These are phyloP conservation scores for Eremothecium cymbalariae DNA, from an alignment of 1,139 yeast genomes.

Conservation along the genomic window DNA sequence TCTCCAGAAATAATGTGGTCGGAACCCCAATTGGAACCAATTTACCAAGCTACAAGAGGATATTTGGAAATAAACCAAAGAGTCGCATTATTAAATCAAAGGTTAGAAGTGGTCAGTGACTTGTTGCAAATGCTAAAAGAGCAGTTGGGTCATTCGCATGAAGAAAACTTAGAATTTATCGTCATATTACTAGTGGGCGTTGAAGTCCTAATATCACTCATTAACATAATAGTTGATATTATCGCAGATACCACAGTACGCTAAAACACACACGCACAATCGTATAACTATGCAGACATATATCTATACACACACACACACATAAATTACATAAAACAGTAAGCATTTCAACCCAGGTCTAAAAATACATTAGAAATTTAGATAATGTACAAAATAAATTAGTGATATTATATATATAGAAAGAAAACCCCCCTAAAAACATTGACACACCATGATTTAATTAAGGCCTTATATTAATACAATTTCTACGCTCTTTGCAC, in stretches of 20 bases:
- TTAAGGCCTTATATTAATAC: no score
- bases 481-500: no score
- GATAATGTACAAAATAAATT: no score
- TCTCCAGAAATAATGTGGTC: slow-evolving; percentile 99
- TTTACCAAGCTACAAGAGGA: slow-evolving; percentile 92
- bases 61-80: slow-evolving; percentile 90
- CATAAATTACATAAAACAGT: no score
- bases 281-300: no score
- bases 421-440: no score
- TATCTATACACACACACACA: no score
- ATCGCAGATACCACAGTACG: slow-evolving; percentile 31
- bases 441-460: no score
- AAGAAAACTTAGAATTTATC: slow-evolving; percentile 85
- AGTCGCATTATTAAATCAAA: slow-evolving; percentile 77
- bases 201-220: slow-evolving; percentile 79
- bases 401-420: no score
- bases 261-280: no score
- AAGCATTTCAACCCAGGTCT: no score
- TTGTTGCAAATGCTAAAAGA: slow-evolving; percentile 92
- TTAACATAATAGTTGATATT: slow-evolving; percentile 50
- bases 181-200: slow-evolving; percentile 91
- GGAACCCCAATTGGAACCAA: slow-evolving; percentile 94
- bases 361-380: no score
- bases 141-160: slow-evolving; percentile 86
- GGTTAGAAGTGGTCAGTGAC: slow-evolving; percentile 89